Conservation (phyloP, 2,329 filamentous ascomycete genomes). For the Alternaria sp. region DNA sequence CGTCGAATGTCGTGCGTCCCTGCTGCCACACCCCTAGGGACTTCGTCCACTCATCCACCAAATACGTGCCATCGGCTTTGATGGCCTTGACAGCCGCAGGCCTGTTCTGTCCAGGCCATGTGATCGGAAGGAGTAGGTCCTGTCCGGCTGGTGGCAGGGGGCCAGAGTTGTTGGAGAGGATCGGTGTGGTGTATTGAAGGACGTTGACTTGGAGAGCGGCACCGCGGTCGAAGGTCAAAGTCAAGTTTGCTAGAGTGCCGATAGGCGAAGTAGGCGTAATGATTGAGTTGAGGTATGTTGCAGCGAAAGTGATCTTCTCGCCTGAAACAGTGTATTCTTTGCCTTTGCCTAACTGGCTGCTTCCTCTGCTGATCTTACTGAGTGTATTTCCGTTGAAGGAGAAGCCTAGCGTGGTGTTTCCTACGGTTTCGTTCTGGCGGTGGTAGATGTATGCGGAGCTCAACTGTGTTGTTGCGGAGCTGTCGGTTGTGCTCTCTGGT, state of each 20-base stretch:
- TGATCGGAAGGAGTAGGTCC: slow-evolving; percentile 61
- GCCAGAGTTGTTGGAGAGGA: slow-evolving; percentile 29
- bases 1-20: slow-evolving; percentile 56
- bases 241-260: slow-evolving; percentile 62
- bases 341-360: slow-evolving; percentile 50
- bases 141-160: slow-evolving; percentile 49
- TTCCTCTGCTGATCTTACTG: slow-evolving; percentile 46
- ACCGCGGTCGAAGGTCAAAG: slow-evolving; percentile 62
- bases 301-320: slow-evolving; percentile 57
- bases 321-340: slow-evolving; percentile 60
- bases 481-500: slow-evolving; percentile 62
- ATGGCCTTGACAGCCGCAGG: slow-evolving; percentile 63
- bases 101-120: slow-evolving; percentile 61
- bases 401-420: slow-evolving; percentile 58
- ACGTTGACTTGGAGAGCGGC: slow-evolving; percentile 59
- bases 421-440: slow-evolving; percentile 54
- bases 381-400: slow-evolving; percentile 65
- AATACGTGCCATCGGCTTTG: slow-evolving; percentile 58
- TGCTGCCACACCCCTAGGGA: slow-evolving; percentile 63
- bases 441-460: slow-evolving; percentile 66
- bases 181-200: slow-evolving; percentile 63
- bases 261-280: slow-evolving; percentile 54
- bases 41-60: slow-evolving; percentile 66
- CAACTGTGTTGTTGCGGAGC: slow-evolving; percentile 55
- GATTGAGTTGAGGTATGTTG: slow-evolving; percentile 58